Evolutionary conservation across 345 rosid genomes (phyloP), one percentile per base, ranked within the genome.

Genomic region (Gossypium mustelinum): DNA sequence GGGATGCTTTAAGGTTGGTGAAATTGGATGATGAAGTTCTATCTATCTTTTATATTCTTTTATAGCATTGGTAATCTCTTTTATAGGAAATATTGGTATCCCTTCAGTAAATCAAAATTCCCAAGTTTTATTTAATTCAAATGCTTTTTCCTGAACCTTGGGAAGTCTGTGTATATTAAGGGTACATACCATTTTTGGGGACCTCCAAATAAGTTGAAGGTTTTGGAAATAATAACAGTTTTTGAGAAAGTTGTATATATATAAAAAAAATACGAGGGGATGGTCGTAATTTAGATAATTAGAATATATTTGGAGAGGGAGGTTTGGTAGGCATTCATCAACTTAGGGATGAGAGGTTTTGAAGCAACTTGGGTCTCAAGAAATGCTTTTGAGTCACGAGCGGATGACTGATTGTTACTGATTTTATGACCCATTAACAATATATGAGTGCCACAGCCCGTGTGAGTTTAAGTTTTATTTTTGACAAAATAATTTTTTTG

Each of bases 1-100:
- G 83, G 75, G 83, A 83, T 43, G 73, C 85, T 82, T 82, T 57
- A 50, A 80, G 80, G 83, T 79, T 79, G 96, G 92, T 83, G 66
- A 67, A 79, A 54, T 34, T 77, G 74, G 93, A 87, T 79, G 82
- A 77, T 76, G 93, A 89, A 85, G 76, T 80, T 18, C 70, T 76
- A 86, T 83, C 90, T 57, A 51, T 63, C n/a, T 44, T 51, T 62
- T 61, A 18, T 62, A 17, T 48, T 62, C 4, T 18, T 22, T 41
- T 60, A 20, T 20, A 2, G 4, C 39, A 34, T 34, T 34, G 39
- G 39, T 34, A 34, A 55, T 4, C 39, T 17, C 44, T 39, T 44
- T 41, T 60, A 20, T 20, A 2, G 25, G 20, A 34, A 34, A 34
- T 34, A 34, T 34, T 34, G 41, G 7, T 34, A 34, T 34, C 41